Evolutionary conservation across 805 yeast genomes (phyloP).

Genomic region (Lipomyces oligophaga): DNA sequence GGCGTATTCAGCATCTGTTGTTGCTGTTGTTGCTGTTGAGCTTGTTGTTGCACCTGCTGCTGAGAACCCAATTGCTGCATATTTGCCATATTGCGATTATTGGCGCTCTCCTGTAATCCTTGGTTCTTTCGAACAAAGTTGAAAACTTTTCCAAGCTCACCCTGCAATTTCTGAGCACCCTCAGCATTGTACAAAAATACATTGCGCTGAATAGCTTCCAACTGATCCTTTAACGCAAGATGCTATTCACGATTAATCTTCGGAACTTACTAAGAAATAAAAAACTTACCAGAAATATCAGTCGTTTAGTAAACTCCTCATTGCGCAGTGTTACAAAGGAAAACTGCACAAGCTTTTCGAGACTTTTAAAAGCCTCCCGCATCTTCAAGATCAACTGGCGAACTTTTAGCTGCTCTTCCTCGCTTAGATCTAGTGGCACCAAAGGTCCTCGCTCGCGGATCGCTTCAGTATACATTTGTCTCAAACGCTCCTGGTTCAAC

Average conservation of each 20-base stretch:
- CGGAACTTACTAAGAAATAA: neutral
- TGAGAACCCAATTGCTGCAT: neutral
- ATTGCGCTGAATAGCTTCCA: slow-evolving; percentile 17
- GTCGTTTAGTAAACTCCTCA: slow-evolving; percentile 14
- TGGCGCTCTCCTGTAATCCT: slow-evolving; percentile 2
- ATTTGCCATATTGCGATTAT: slow-evolving; percentile 2
- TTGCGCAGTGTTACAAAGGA: slow-evolving; percentile 17
- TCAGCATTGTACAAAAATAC: slow-evolving; percentile 12
- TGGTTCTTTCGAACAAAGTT: slow-evolving; percentile 16
- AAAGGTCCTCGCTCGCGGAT: slow-evolving; percentile 8
- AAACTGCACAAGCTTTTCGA: slow-evolving; percentile 23
- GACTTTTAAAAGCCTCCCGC: slow-evolving; percentile 22
- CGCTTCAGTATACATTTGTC: slow-evolving; percentile 17
- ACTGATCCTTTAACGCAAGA: slow-evolving; percentile 22
- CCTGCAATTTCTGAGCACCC: slow-evolving; percentile 13
- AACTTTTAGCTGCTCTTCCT: slow-evolving; percentile 14
- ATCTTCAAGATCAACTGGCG: slow-evolving; percentile 9
- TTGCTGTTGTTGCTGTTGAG: slow-evolving; percentile 2
- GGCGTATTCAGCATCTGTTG: neutral
- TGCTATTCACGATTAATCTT: slow-evolving; percentile 8
- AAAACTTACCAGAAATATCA: slow-evolving; percentile 21
- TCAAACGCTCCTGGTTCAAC: slow-evolving; percentile 13
- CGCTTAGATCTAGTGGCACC: slow-evolving; percentile 14
- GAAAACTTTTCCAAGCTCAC: slow-evolving; percentile 20
- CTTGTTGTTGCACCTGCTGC: slow-evolving; percentile 4